These are phyloP conservation scores for Schrenkiella parvula DNA, from an alignment of 345 rosid genomes.

Conservation along the genomic window DNA sequence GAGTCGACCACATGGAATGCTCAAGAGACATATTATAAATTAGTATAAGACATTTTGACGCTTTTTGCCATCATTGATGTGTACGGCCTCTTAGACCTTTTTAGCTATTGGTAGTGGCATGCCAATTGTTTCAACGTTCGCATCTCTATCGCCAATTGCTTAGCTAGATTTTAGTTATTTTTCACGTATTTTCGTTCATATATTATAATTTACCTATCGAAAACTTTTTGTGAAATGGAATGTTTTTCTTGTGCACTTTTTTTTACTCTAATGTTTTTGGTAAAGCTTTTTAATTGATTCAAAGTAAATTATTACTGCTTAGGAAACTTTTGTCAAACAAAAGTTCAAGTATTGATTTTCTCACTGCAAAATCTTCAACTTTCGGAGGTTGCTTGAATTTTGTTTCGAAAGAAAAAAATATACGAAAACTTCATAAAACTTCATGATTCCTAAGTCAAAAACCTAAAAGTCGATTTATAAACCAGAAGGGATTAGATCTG, in stretches of 20 bases:
- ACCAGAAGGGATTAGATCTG: background rate
- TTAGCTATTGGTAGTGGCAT: background rate
- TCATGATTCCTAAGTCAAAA: background rate
- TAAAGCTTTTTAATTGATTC: background rate
- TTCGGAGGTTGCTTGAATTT: background rate
- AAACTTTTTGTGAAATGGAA: background rate
- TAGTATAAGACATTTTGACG: background rate
- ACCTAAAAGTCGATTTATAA: background rate
- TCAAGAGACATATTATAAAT: slow-evolving; percentile 6
- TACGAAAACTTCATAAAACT: background rate
- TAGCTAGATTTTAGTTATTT: background rate
- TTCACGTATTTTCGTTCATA: background rate
- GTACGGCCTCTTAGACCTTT: slow-evolving; percentile 4
- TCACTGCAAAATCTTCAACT: background rate
- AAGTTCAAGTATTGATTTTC: background rate
- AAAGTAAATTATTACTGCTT: background rate
- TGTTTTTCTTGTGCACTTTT: background rate
- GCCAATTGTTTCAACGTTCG: slow-evolving; percentile 19
- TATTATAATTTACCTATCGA: background rate
- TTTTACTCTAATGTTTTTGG: background rate
- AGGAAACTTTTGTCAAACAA: background rate
- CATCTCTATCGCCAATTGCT: background rate
- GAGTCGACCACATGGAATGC: slow-evolving; percentile 18
- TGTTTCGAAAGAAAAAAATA: background rate
- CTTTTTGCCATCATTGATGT: slow-evolving; percentile 6